Percentiles rank a stretch among this genome's conserved stretches.
Conservation (phyloP, 768 basidiomycete species). For the Hericium alpestre region DNA sequence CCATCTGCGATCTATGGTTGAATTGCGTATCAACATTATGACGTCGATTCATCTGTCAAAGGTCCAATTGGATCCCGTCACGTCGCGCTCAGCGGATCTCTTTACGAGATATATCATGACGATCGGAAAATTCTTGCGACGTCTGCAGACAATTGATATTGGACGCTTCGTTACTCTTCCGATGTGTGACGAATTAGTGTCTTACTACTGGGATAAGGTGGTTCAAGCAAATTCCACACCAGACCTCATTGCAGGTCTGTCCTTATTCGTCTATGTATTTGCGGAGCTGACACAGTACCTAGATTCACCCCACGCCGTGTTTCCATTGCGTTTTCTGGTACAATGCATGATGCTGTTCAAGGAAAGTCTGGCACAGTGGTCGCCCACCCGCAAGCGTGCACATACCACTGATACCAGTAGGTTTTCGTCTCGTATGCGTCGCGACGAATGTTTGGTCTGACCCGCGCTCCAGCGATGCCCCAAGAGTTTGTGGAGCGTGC, state of each 20-base stretch:
- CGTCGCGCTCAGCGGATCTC: conserved; percentile 37
- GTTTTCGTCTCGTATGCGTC: conserved; percentile 6
- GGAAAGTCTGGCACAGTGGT: conserved; percentile 72
- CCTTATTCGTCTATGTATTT: background rate
- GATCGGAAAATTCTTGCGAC: conserved; percentile 75
- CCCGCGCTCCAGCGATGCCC: conserved; percentile 39
- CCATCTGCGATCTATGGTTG: conserved; percentile 46
- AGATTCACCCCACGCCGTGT: conserved; percentile 58
- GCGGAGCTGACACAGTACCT: background rate
- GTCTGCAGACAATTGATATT: conserved; percentile 53
- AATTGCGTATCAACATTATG: conserved; percentile 46
- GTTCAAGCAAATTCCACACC: conserved; percentile 52
- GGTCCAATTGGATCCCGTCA: conserved; percentile 24
- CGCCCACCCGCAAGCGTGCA: conserved; percentile 51
- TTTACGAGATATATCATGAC: conserved; percentile 59
- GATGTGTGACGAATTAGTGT: conserved; percentile 51
- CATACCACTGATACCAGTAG: conserved; percentile 48
- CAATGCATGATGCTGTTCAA: conserved; percentile 83
- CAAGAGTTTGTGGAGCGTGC: conserved; percentile 65
- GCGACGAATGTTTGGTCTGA: background rate
- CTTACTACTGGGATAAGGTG: conserved; percentile 77
- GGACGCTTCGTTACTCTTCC: conserved; percentile 55
- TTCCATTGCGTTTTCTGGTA: conserved; percentile 71
- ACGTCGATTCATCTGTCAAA: conserved; percentile 29
- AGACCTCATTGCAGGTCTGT: conserved; percentile 45